Evolutionary conservation across 2,329 filamentous ascomycete genomes (phyloP), one percentile per base, ranked within the genome.

Genomic region (Ascomycota sp.): DNA sequence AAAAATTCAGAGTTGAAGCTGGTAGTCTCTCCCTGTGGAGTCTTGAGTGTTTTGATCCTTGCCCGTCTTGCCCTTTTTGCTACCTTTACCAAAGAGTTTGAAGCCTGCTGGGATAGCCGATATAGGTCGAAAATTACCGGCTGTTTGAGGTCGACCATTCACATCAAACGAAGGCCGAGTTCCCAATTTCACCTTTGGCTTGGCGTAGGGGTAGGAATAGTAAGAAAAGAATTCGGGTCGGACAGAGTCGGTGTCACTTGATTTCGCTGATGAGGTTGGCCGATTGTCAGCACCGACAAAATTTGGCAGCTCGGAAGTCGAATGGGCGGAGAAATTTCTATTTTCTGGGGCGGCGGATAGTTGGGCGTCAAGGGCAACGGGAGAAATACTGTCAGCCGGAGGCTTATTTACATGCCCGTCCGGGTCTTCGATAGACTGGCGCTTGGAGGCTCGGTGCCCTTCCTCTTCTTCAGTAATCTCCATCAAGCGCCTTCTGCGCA

Each of bases 391-490:
- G 10, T 38, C 42, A 24, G 33, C 45, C 28, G 50, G 45, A 24
- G 52, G 44, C 23, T 45, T 36, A 8, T 43, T 37, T 15, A 40
- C 36, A 12, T 44, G 41, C 20, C 41, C 42, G 29, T 42, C 41
- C 28, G 53, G 50, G 41, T 66, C 53, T 43, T 65, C 59, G 13
- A 62, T 56, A 2, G 65, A 71, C 42, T 73, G 61, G 32, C 69
- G 58, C 43, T 72, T 75, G 25, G 54, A 56, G 20, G 69, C 59
- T n/a, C 49, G 48, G 37, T 67, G 53, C 34, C 75, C 70, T 43
- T 92, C 83, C 45, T 91, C 82, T 31, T 89, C 80, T 53, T 95
- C 89, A n/a, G 77, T 74, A 47, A 95, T 94, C 55, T 92, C 86
- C 56, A 86, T 76, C 42, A 95, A 59, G 39, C 80, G 74, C 42